Evolutionary conservation across 164 flowering plant species (phyloP).

Genomic region (Magnolia kwangsiensis): DNA sequence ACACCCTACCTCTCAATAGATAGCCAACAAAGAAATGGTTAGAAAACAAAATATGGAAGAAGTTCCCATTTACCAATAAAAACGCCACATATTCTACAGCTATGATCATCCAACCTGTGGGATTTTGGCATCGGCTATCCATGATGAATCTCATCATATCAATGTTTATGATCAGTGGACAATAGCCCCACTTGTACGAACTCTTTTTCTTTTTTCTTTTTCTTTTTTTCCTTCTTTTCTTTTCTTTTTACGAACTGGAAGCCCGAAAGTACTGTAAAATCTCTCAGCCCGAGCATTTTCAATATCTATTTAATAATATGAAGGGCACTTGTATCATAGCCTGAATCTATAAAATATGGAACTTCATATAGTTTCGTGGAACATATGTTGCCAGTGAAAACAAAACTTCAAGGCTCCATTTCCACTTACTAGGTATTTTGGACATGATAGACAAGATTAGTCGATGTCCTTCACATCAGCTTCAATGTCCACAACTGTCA

Average conservation of each 20-base stretch:
- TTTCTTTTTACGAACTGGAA: neutral
- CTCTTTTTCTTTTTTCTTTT: neutral
- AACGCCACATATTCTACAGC: too few species aligned
- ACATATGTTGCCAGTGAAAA: neutral
- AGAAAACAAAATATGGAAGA: too few species aligned
- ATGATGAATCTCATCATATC: neutral
- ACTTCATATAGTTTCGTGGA: too few species aligned
- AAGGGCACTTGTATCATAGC: neutral
- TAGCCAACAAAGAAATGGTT: too few species aligned
- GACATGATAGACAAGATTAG: slow-evolving; percentile 23
- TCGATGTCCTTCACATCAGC: slow-evolving; percentile 84
- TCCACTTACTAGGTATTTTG: neutral
- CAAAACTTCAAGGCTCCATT: neutral
- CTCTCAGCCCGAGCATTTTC: neutral
- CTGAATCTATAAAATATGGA: too few species aligned
- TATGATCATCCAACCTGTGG: too few species aligned
- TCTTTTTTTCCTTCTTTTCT: too few species aligned
- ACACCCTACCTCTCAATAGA: too few species aligned
- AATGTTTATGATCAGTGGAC: neutral
- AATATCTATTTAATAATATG: neutral
- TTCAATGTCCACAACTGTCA: slow-evolving; percentile 67
- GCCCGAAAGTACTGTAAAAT: neutral
- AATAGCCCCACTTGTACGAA: neutral
- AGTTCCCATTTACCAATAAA: too few species aligned
- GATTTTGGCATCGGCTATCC: neutral